Percentiles rank a stretch among this genome's conserved stretches.
Evolutionary conservation across 352 stramenopile species (phyloP).

Genomic region (Globisporangium paddicum): DNA sequence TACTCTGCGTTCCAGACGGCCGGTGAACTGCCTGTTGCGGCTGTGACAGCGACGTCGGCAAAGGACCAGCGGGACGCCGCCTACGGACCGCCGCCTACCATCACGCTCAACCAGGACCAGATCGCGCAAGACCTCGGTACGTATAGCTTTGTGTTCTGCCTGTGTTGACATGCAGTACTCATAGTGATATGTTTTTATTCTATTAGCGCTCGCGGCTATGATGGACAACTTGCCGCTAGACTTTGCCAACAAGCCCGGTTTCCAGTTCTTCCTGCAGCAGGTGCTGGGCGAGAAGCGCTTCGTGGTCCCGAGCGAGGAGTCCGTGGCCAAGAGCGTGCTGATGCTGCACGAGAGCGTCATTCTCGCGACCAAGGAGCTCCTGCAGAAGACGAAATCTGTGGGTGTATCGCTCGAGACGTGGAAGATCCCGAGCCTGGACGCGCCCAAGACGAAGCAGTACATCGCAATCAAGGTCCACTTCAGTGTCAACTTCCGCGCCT

Average conservation of each 20-base stretch:
- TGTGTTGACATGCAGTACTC: not conserved
- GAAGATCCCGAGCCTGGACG: slow-evolving; percentile 31
- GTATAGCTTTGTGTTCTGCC: not conserved
- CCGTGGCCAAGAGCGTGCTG: slow-evolving; percentile 53
- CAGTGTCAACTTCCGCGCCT: slow-evolving; percentile 67
- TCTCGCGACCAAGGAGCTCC: slow-evolving; percentile 64
- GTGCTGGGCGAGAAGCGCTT: slow-evolving; percentile 69
- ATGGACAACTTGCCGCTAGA: slow-evolving; percentile 71
- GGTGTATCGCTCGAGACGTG: slow-evolving; percentile 66
- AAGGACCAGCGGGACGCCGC: slow-evolving; percentile 44
- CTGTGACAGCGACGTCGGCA: not conserved
- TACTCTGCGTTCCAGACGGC: not conserved
- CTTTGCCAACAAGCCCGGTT: slow-evolving; percentile 49
- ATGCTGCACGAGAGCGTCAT: slow-evolving; percentile 68
- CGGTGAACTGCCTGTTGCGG: not conserved
- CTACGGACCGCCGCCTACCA: slow-evolving; percentile 16
- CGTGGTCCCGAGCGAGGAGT: slow-evolving; percentile 46
- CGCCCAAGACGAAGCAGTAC: slow-evolving; percentile 40
- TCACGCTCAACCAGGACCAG: slow-evolving; percentile 50
- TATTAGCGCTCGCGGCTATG: slow-evolving; percentile 57
- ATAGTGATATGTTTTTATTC: not conserved
- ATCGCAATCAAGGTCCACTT: slow-evolving; percentile 72
- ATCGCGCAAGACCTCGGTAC: slow-evolving; percentile 61
- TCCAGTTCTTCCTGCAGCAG: slow-evolving; percentile 67
- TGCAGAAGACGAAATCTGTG: slow-evolving; percentile 50